These are phyloP conservation scores for Phaeosphaeriaceae sp. DNA, from an alignment of 2,329 filamentous ascomycete species.

Conservation along the genomic window DNA sequence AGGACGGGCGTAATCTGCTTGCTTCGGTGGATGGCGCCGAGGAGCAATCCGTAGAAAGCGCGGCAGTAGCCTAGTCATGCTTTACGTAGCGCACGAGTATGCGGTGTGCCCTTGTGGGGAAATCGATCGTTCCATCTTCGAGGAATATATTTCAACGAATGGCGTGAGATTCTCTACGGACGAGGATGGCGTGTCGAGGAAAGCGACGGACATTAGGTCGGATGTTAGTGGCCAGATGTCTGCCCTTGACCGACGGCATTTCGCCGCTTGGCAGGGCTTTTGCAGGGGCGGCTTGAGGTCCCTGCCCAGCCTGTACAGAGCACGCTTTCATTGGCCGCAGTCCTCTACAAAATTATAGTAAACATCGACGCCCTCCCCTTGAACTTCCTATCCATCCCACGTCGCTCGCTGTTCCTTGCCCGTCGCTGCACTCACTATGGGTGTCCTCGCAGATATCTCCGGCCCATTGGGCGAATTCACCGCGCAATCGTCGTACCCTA, in stretches of 20 bases:
- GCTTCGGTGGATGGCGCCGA: not conserved
- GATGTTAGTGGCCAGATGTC: constrained; percentile 37
- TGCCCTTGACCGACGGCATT: not conserved
- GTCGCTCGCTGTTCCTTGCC: constrained; percentile 18
- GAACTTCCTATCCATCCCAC: constrained; percentile 10
- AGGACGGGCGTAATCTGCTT: not conserved
- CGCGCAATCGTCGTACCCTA: constrained; percentile 50
- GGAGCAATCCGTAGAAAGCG: not conserved
- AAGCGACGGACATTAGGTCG: constrained; percentile 18
- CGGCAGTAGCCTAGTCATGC: not conserved
- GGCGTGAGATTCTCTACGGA: constrained; percentile 24
- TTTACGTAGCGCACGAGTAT: not conserved
- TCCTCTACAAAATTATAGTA: constrained; percentile 29
- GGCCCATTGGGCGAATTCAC: constrained; percentile 58
- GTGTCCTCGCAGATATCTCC: constrained; percentile 58
- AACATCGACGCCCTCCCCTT: constrained; percentile 29
- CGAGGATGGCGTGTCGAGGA: constrained; percentile 16
- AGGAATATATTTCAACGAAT: constrained; percentile 21
- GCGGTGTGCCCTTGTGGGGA: not conserved
- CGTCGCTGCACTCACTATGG: constrained; percentile 53
- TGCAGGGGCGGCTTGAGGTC: constrained; percentile 12
- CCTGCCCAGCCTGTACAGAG: constrained; percentile 25
- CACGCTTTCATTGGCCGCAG: constrained; percentile 22
- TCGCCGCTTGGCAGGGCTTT: not conserved
- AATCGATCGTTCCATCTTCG: not conserved